Evolutionary conservation across 1,284 basidiomycete species (phyloP), one percentile per base, ranked within the genome.

Genomic region (Macrocystidia cucumis): DNA sequence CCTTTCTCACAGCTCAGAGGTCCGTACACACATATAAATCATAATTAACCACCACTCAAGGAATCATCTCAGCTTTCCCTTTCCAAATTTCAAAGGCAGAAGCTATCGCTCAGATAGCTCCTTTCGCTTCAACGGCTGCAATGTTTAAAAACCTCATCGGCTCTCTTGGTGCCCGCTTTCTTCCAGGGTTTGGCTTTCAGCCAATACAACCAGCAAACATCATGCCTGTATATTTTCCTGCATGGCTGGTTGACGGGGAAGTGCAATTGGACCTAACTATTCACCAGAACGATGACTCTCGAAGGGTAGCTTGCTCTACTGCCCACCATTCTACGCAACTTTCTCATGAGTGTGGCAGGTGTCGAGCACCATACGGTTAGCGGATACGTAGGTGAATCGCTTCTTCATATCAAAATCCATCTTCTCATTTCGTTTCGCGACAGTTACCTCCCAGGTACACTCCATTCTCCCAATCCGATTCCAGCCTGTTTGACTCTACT

Each of bases 171-270:
- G 51, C 54, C 4, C 46, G 50, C 11, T 45, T 43, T 34, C 45
- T 59, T 17, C 56, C 52, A 1, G 47, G 43, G 5, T 45, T 54
- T 17, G 51, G 50, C 3, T 52, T 56, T 35, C 31, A 49, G 30
- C 48, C 52, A 14, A 29, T 60, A 2, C 48, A 44, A 22, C 63
- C 64, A 18, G 37, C 46, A 13, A 52, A 48, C 9, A 54, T 65
- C 14, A 45, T 51, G 35, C 65, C 77, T 5, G 52, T 76, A 3
- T 82, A 79, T 46, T 67, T 75, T 34, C 78, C 78, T 1, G 65
- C 62, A 5, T 82, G 78, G 78, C 54, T 75, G 20, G 54, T 78
- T 21, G 72, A 76, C 44, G 69, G 65, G 4, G 67, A 74, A 48
- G 46, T 76, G 9, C 56, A 65, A 39, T 9, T n/a, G 17, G 34